These are phyloP conservation scores for Glycine latifolia DNA, from an alignment of 306 rosid species.

Conservation along the genomic window DNA sequence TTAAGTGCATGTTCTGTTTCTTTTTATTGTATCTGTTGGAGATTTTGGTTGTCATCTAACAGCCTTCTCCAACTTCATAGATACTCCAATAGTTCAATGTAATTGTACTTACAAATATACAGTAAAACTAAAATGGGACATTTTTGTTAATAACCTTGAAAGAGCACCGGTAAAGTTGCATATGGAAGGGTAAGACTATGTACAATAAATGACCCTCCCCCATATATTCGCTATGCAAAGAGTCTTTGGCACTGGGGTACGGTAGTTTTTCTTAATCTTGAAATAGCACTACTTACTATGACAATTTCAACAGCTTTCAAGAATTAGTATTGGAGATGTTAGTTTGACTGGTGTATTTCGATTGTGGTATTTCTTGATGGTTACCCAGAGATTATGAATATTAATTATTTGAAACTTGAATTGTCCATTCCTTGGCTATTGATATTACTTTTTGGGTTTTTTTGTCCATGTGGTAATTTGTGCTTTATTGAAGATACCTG, in stretches of 20 bases:
- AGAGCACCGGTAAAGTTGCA: too few relatives aligned
- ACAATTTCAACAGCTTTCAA: slow-evolving; percentile 5
- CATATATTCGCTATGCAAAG: too few relatives aligned
- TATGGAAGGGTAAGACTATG: too few relatives aligned
- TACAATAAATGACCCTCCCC: too few relatives aligned
- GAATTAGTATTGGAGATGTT: slow-evolving; percentile 28
- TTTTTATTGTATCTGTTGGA: not conserved
- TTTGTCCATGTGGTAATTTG: slow-evolving; percentile 23
- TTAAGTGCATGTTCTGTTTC: not conserved
- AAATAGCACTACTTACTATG: not conserved
- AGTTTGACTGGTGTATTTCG: slow-evolving; percentile 8
- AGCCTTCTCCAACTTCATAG: too few relatives aligned
- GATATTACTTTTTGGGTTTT: slow-evolving; percentile 38
- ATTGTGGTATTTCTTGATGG: slow-evolving; percentile 23
- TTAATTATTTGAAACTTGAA: slow-evolving; percentile 14
- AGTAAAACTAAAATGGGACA: too few relatives aligned
- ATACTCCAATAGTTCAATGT: too few relatives aligned
- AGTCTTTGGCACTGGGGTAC: too few relatives aligned
- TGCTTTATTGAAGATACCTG: slow-evolving; percentile 69
- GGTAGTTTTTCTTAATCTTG: not conserved
- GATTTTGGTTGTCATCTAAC: too few relatives aligned
- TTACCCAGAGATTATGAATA: slow-evolving; percentile 16
- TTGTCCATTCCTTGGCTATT: slow-evolving; percentile 29
- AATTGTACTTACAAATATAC: too few relatives aligned
- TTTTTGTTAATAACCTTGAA: too few relatives aligned